Percentiles rank a stretch among this genome's conserved stretches.
Conservation (phyloP, 2,329 filamentous ascomycete genomes). For the Diplodia mutila region DNA sequence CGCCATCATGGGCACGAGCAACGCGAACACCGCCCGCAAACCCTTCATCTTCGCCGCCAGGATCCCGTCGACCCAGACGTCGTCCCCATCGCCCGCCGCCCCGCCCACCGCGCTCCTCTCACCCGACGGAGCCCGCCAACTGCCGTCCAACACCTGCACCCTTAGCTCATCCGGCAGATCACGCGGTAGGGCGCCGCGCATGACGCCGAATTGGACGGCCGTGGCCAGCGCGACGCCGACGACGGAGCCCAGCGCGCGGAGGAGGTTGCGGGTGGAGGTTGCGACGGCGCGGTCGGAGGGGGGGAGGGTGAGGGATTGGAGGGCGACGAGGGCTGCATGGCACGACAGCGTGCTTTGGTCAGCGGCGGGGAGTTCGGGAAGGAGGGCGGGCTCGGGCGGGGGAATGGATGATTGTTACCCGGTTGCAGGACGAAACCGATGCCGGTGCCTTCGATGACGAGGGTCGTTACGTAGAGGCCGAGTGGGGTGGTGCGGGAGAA, state of each 20-base stretch:
- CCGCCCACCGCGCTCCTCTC: too few species aligned
- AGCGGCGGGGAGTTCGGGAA: too few species aligned
- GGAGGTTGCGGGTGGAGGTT: conserved; percentile 35
- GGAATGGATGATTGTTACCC: conserved; percentile 27
- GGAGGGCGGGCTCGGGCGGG: too few species aligned
- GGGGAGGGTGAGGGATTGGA: conserved; percentile 32
- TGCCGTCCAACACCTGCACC: conserved; percentile 29
- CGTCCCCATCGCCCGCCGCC: neutral
- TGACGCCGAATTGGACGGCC: conserved; percentile 28
- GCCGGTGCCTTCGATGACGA: conserved; percentile 35
- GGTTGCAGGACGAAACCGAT: conserved; percentile 37
- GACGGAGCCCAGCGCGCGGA: conserved; percentile 34
- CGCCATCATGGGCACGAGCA: conserved; percentile 37
- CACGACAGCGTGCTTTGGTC: neutral
- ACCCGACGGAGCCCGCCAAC: conserved; percentile 28
- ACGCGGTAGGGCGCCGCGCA: neutral
- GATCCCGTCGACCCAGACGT: conserved; percentile 11
- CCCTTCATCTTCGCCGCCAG: conserved; percentile 34
- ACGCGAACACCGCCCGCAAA: conserved; percentile 33
- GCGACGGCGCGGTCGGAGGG: conserved; percentile 35
- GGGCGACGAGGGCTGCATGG: conserved; percentile 35
- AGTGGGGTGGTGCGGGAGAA: conserved; percentile 32
- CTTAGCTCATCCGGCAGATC: conserved; percentile 20
- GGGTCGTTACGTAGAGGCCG: conserved; percentile 29
- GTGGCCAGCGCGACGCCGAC: conserved; percentile 30